Percentiles rank a stretch among this genome's conserved stretches.
These are phyloP conservation scores for Maudiozyma saulgeensis DNA, from an alignment of 805 yeast genomes.

Conservation along the genomic window DNA sequence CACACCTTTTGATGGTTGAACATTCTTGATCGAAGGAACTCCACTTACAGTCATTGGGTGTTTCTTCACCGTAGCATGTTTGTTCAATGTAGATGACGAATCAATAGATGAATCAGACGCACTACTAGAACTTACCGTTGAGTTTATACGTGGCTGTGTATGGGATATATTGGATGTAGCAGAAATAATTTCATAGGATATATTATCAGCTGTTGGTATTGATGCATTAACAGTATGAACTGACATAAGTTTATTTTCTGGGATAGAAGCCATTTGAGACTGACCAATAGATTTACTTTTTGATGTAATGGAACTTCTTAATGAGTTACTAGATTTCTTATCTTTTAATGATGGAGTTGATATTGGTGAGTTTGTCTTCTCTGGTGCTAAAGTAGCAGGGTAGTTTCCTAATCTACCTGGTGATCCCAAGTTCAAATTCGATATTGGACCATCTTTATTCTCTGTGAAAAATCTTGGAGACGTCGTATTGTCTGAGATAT, in stretches of 20 bases:
- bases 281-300: neutral
- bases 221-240: slow-evolving; percentile 6
- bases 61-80: neutral
- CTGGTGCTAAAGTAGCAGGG: slow-evolving; percentile 16
- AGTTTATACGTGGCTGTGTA: slow-evolving; percentile 3
- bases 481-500: slow-evolving; percentile 31
- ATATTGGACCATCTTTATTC: slow-evolving; percentile 1
- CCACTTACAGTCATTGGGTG: slow-evolving; percentile 4
- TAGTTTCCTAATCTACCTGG: slow-evolving; percentile 4
- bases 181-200: slow-evolving; percentile 22
- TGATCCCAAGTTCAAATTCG: neutral
- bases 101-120: neutral
- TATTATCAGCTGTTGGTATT: slow-evolving; percentile 24
- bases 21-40: slow-evolving; percentile 13
- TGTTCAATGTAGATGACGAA: neutral
- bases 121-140: slow-evolving; percentile 1
- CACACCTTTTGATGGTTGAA: slow-evolving; percentile 5
- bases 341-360: neutral
- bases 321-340: neutral
- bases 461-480: slow-evolving; percentile 10
- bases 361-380: slow-evolving; percentile 1
- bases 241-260: slow-evolving; percentile 7
- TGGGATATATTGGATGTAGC: slow-evolving; percentile 2
- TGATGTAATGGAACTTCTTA: slow-evolving; percentile 2
- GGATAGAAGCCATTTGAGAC: slow-evolving; percentile 13